These are phyloP conservation scores for Letharia columbiana DNA, from an alignment of 495 filamentous ascomycete genomes.

Conservation along the genomic window DNA sequence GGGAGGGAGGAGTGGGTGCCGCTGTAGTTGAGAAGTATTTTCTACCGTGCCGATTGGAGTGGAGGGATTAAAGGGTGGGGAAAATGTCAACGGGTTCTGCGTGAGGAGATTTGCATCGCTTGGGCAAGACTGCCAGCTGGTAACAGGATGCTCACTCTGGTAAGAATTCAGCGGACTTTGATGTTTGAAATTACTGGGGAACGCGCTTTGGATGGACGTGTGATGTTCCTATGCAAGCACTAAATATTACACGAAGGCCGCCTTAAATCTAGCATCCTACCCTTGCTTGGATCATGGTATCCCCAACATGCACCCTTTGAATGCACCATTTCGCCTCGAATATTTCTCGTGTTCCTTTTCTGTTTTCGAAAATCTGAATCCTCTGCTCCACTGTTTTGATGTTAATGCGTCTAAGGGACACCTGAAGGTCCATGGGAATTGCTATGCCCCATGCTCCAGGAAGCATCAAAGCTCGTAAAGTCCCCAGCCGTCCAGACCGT, in stretches of 20 bases:
- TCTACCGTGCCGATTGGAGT: not conserved
- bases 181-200: not conserved
- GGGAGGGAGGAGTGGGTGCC: not conserved
- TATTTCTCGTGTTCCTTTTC: not conserved
- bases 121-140: not conserved
- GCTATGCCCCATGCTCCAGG: not conserved
- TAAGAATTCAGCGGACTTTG: no score
- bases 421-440: not conserved
- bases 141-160: no score
- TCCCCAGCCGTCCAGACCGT: conserved; percentile 43
- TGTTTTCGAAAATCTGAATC: not conserved
- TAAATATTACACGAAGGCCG: not conserved
- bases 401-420: not conserved
- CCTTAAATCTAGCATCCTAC: not conserved
- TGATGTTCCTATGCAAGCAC: not conserved
- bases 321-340: conserved; percentile 5
- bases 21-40: no score
- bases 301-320: not conserved
- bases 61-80: not conserved
- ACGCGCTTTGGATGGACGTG: not conserved
- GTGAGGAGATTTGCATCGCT: not conserved
- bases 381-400: not conserved
- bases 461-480: conserved; percentile 41
- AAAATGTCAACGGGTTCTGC: not conserved
- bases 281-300: conserved; percentile 1